phyloP scores from a whole-genome alignment of 495 filamentous ascomycete genomes.

The Penicillium odoratum region DNA sequence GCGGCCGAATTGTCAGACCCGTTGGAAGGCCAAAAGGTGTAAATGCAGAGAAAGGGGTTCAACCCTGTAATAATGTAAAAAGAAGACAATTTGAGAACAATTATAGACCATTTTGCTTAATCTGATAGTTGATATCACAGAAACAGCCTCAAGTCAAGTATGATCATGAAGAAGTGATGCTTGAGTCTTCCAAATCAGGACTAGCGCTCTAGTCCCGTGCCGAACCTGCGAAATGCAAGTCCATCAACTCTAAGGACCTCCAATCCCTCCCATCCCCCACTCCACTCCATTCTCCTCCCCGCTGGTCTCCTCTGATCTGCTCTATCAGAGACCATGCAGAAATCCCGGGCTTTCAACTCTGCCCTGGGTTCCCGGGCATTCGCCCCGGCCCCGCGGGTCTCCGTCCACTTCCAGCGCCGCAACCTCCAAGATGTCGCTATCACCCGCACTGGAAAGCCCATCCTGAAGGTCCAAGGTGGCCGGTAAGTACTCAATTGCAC shows the following conservation, averaged over 20 bases:
- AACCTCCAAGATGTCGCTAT: constrained; percentile 77
- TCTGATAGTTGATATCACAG: not conserved
- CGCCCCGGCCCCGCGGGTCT: constrained; percentile 41
- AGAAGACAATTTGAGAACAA: not conserved
- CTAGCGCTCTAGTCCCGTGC: constrained; percentile 47
- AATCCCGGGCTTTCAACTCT: constrained; percentile 49
- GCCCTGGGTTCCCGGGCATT: constrained; percentile 45
- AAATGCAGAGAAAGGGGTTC: not conserved
- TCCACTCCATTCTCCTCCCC: constrained; percentile 32
- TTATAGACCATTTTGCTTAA: not conserved
- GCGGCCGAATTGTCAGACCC: constrained; percentile 28
- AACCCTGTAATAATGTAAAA: not conserved
- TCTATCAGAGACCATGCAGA: constrained; percentile 51
- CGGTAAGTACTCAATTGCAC: constrained; percentile 56
- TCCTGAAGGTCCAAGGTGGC: constrained; percentile 79
- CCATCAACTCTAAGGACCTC: constrained; percentile 24
- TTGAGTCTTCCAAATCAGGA: constrained; percentile 10
- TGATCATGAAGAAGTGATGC: not conserved
- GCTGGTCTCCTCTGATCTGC: constrained; percentile 32
- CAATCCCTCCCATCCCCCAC: constrained; percentile 34
- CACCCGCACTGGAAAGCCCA: constrained; percentile 82
- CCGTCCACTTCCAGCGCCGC: constrained; percentile 51
- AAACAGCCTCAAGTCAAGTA: not conserved
- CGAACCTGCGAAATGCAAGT: constrained; percentile 16
- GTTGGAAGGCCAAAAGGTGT: not conserved